Base-by-base conservation (phyloP, 768 basidiomycete species). In the Podaxis rugospora region DNA sequence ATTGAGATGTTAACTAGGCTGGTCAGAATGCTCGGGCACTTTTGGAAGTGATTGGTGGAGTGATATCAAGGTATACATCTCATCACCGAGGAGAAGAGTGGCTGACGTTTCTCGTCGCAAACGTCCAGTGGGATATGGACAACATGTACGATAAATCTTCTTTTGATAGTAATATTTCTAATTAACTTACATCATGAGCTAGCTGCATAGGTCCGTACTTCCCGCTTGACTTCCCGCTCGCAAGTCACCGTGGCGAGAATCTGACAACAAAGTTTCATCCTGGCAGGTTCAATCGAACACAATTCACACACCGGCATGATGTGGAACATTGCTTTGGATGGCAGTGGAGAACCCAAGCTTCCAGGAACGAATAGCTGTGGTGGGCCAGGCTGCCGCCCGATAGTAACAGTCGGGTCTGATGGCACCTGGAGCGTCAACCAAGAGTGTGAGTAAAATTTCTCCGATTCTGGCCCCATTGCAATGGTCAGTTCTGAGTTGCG, bases 261-360 rank as follows among this genome's bases (percentile, higher is more conserved):
- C 36, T 23, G 13, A n/a, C 23, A 36, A 10, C 23, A 35, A 52
- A 25, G 11, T 44, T 40, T 50, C 42, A 25, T 39, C 27, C 18
- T 53, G 27, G 5, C 39, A 69, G 83, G 81, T n/a, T 61, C 75
- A 4, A 64, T 80, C 21, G 67, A 74, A 59, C 73, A 77, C 66
- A 76, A 76, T 63, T 65, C 78, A 5, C 74, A 71, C 53, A 68
- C 79, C 4, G 86, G 75, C 0, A 68, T 89, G 23, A 87, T 88
- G 83, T 91, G 89, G 88, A 89, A 88, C 67, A 69, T 89, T 35
- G 89, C 85, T 3, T 77, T 88, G 21, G 83, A 89, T 54, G 72
- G 78, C 1, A 77, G 69, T 32, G 88, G 89, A 0, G 67, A 80
- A 6, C 88, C 89, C 5, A 80, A 78, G 66, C 76, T 86, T 16